phyloP scores from a whole-genome alignment of 371 early-diverging fungal species.

The Nematocida homosporus region DNA sequence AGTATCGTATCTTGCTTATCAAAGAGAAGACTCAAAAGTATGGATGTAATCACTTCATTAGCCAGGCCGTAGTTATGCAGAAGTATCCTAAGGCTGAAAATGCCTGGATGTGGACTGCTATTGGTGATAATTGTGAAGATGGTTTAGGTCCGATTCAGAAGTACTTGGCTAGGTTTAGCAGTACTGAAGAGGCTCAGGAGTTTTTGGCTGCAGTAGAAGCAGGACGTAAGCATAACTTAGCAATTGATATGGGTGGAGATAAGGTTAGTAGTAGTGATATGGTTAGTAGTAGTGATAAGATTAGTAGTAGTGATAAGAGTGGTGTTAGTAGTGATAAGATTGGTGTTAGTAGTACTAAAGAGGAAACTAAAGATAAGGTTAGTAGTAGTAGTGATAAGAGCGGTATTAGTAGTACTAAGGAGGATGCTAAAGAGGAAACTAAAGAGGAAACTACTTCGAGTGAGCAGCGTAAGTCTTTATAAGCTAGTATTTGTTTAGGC shows the following conservation, averaged over 20 bases:
- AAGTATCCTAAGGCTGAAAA: conserved; percentile 39
- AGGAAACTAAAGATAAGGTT: too few species aligned
- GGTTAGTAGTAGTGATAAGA: background rate
- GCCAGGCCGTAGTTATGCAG: background rate
- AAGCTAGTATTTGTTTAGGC: too few species aligned
- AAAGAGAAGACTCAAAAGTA: conserved; percentile 50
- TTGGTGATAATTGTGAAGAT: conserved; percentile 53
- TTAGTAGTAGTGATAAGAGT: too few species aligned
- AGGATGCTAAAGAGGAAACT: too few species aligned
- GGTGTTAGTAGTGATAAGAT: background rate
- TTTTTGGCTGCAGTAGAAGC: conserved; percentile 30
- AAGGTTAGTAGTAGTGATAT: background rate
- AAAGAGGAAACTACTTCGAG: too few species aligned
- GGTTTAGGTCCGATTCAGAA: conserved; percentile 17
- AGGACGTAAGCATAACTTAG: too few species aligned
- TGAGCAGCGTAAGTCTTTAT: too few species aligned
- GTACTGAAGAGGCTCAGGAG: conserved; percentile 22
- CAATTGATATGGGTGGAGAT: background rate
- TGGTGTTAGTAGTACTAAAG: too few species aligned
- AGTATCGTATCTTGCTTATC: conserved; percentile 39
- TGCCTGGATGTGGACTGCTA: conserved; percentile 38
- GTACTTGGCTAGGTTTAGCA: conserved; percentile 23
- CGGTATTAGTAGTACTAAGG: too few species aligned
- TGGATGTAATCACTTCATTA: conserved; percentile 55
- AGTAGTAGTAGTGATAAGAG: too few species aligned